Evolutionary conservation across 108 stramenopile genomes (phyloP), one percentile per base, ranked within the genome.

Genomic region (Heterococcus sp.): DNA sequence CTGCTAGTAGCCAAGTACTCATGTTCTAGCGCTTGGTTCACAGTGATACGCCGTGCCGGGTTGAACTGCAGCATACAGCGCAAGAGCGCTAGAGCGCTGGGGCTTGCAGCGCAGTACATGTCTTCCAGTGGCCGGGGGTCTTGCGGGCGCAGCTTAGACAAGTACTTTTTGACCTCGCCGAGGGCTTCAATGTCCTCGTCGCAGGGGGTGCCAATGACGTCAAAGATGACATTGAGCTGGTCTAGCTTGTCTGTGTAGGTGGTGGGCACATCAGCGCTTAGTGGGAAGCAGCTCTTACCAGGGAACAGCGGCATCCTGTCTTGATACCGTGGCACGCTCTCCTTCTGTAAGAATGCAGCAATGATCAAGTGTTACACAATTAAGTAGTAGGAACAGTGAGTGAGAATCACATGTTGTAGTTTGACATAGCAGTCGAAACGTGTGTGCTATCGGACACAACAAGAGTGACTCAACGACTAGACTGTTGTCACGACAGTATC

Each of bases 171-270:
- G 32, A 69, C 68, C 4, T 79, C 76, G 3, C 76, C 38, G 69
- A 79, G 64, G 3, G 30, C 71, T 8, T 31, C 32, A 21, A 79
- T 65, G 39, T 79, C 78, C 8, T 38, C 33, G 46, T 38, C 36
- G 0, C 36, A 69, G 1, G 78, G 78, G 27, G 78, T 79, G 1
- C 78, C 78, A 32, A 79, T 79, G 70, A 79, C 78, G 37, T 79
- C 78, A 26, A 99, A 96, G 58, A 97, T 99, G 27, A 96, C 93
- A 85, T 94, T 97, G 72, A 97, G 87, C 83, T 97, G 98, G 89
- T 98, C 97, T 38, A 94, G 94, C 93, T 37, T 40, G 64, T 69
- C 78, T 28, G 78, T 40, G 71, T 72, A 79, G 3, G 78, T 64
- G 63, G 78, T 70, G 4, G 77, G 58, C 30, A 32, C 38, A 2